Conservation (phyloP, 2,329 filamentous ascomycete species). For the Ascochyta pisi region DNA sequence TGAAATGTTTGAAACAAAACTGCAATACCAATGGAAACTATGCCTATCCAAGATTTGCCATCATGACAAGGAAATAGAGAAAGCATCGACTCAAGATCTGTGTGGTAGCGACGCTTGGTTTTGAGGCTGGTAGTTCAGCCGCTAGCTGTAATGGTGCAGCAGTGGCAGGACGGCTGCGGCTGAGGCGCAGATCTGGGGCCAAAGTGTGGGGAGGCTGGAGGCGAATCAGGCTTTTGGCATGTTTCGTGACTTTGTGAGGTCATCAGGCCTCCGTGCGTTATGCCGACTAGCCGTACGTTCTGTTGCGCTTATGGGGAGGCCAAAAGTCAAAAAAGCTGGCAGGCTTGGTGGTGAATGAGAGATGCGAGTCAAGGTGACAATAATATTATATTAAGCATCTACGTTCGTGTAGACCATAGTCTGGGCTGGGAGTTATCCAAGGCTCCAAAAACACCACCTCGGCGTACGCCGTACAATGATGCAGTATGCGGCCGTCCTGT, state of each 20-base stretch:
- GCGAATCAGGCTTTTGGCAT: conserved; percentile 11
- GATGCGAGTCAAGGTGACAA: not conserved
- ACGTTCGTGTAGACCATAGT: not conserved
- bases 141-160: not conserved
- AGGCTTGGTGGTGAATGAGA: not conserved
- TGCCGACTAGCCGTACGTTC: conserved; percentile 3
- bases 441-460: not conserved
- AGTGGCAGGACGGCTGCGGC: not conserved
- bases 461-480: not conserved
- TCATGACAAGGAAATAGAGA: no score
- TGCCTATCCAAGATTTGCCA: no score
- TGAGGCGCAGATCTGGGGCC: conserved; percentile 8
- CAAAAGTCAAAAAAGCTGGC: not conserved
- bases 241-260: conserved; percentile 10
- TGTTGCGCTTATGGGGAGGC: not conserved
- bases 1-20: no score
- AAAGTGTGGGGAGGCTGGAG: conserved; percentile 10
- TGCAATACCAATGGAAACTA: no score
- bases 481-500: not conserved
- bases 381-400: conserved; percentile 3
- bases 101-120: not conserved
- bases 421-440: not conserved
- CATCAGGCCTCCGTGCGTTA: conserved; percentile 11
- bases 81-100: not conserved
- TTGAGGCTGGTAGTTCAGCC: not conserved